Conservation (phyloP, 73 alveolate species). For the Blepharisma stoltei region DNA sequence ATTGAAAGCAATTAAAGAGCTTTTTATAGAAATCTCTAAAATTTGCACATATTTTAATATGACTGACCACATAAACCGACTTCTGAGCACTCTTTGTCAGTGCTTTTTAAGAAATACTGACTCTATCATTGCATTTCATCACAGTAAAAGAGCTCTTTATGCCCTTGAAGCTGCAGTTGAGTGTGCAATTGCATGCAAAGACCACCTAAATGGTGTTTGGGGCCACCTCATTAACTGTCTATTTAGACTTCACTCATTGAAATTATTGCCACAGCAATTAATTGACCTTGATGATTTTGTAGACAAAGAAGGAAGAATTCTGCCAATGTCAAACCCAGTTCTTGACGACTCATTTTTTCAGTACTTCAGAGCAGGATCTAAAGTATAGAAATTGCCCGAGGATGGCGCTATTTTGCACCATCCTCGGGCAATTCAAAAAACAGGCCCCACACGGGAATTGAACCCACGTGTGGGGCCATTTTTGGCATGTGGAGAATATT, state of each 20-base stretch:
- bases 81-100: background rate
- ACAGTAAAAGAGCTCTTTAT: constrained; percentile 18
- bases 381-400: too few relatives aligned
- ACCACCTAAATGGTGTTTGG: background rate
- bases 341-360: constrained; percentile 17
- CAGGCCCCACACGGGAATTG: too few relatives aligned
- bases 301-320: background rate
- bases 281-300: constrained; percentile 29
- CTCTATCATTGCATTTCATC: background rate
- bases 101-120: constrained; percentile 1
- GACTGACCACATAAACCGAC: background rate
- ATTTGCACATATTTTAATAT: constrained; percentile 3
- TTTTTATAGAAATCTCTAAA: constrained; percentile 7
- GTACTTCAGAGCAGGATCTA: constrained; percentile 9
- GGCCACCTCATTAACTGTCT: constrained; percentile 7
- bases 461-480: too few relatives aligned
- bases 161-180: constrained; percentile 11
- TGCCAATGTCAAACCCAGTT: constrained; percentile 9
- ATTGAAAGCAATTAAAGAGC: background rate
- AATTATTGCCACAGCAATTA: constrained; percentile 8
- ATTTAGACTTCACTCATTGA: background rate
- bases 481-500: too few relatives aligned
- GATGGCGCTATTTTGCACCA: too few relatives aligned
- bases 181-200: constrained; percentile 10
- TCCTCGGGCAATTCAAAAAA: too few relatives aligned